Evolutionary conservation across 2,329 filamentous ascomycete genomes (phyloP).

Genomic region (Tothia fuscella): DNA sequence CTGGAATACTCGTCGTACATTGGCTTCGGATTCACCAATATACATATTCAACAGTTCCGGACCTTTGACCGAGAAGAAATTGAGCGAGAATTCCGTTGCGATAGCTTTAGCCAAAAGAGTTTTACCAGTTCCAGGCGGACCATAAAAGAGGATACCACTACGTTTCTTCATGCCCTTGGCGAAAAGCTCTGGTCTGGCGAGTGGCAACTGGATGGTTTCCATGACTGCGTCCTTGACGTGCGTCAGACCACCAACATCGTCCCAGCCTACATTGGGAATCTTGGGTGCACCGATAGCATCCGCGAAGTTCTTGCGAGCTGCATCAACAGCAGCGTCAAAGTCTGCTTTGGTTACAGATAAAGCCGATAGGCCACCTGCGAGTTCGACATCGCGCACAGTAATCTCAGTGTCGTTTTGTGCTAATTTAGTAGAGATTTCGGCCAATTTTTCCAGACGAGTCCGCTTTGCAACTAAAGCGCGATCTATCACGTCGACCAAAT

Average conservation of each 20-base stretch:
- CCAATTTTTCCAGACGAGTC: conserved; percentile 63
- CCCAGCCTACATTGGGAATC: conserved; percentile 94
- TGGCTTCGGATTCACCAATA: conserved; percentile 86
- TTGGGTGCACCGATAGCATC: conserved; percentile 95
- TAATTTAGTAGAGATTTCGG: conserved; percentile 32
- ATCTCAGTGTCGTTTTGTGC: conserved; percentile 27
- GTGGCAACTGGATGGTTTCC: conserved; percentile 88
- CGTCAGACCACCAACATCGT: conserved; percentile 83
- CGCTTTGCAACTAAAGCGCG: conserved; percentile 69
- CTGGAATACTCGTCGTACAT: conserved; percentile 81
- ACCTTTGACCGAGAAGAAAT: conserved; percentile 90
- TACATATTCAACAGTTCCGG: conserved; percentile 93
- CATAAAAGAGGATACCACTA: conserved; percentile 85
- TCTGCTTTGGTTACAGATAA: conserved; percentile 70
- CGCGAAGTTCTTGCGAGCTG: conserved; percentile 93
- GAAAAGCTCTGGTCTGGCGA: conserved; percentile 85
- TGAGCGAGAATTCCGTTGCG: conserved; percentile 84
- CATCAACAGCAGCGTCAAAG: conserved; percentile 87
- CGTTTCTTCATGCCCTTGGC: conserved; percentile 98
- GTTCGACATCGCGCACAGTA: conserved; percentile 69
- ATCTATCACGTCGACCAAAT: conserved; percentile 88
- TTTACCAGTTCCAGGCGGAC: conserved; percentile 82
- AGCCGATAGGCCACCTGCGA: conserved; percentile 71
- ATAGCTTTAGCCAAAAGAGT: conserved; percentile 89
- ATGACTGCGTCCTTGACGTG: conserved; percentile 96